Base-by-base conservation (phyloP, 805 yeast species). In the Candida arabinofermentans region DNA sequence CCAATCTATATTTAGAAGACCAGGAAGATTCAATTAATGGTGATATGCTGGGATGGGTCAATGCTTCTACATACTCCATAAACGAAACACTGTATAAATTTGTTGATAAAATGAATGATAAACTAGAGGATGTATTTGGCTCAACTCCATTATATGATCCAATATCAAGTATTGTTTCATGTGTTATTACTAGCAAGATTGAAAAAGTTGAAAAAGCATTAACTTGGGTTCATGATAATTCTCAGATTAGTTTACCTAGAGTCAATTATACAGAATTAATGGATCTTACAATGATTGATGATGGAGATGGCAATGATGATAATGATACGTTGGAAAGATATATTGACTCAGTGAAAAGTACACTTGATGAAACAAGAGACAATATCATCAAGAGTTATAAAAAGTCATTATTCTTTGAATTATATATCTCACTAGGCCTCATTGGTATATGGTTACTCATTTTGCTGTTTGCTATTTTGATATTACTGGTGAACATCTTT, bases 161-260 rank as follows among this genome's bases (percentile, higher is more conserved):
- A 0, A 70, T 88, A 35, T 70, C 72, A 23, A 72, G 82, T 0
- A 78, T 88, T 0, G 84, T 90, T 4, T 79, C 81, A 24, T 91
- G 99, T 65, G 77, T 86, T 3, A 69, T 93, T 29, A 91, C 86
- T 14, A 69, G 83, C 37, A 93, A 91, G 53, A 59, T 91, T 6
- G 70, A 69, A 12, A 69, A 73, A 18, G 67, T 88, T 2, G 85
- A 85, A 48, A 57, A 74, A 24, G 98, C 95, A 0, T 62, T 90
- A 41, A 74, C 81, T 2, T 93, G 97, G 97, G 65, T 89, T 2
- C 70, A 82, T 50, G 66, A 81, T 27, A 69, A 85, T 47, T 70
- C 89, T 3, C 69, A 77, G 13, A 62, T 89, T 2, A 49, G 65
- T 1, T 56, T 87, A 1, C 95, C 95, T 0, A 51, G 68, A 32